These are phyloP conservation scores for Immersiporthe knoxdaviesiana DNA, from an alignment of 2,329 filamentous ascomycete species.

Conservation along the genomic window DNA sequence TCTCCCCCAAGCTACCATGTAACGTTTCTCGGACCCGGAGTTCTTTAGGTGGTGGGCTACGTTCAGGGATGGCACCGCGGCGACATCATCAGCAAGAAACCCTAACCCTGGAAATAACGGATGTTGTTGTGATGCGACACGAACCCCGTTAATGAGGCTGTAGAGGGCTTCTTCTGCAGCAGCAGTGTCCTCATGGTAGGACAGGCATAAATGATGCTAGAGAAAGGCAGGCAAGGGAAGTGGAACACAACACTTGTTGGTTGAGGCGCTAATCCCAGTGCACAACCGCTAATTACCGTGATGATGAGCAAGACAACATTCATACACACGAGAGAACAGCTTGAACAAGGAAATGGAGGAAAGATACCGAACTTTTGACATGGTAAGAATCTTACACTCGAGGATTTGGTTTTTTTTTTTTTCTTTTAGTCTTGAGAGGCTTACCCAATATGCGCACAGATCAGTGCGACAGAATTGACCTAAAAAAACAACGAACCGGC, in stretches of 20 bases:
- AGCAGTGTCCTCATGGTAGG: no score
- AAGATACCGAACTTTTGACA: background rate
- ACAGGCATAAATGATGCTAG: no score
- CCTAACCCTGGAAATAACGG: no score
- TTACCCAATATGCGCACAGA: background rate
- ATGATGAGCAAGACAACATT: background rate
- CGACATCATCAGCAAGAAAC: background rate
- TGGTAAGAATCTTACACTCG: background rate
- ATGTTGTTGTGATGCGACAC: no score
- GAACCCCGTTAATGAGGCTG: no score
- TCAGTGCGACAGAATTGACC: background rate
- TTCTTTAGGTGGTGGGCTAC: background rate
- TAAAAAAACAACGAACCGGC: background rate
- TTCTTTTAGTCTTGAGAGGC: no score
- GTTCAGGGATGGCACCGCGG: background rate
- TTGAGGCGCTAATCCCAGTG: no score
- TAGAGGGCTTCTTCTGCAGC: no score
- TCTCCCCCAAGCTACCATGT: background rate
- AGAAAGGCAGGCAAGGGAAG: no score
- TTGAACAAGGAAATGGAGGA: background rate
- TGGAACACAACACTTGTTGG: no score
- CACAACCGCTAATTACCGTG: background rate
- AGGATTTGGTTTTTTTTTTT: no score
- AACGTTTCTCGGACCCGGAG: slow-evolving; percentile 10
- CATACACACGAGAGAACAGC: no score